These are phyloP conservation scores for Fusarium sp. DNA, from an alignment of 2,329 filamentous ascomycete genomes.

Conservation along the genomic window DNA sequence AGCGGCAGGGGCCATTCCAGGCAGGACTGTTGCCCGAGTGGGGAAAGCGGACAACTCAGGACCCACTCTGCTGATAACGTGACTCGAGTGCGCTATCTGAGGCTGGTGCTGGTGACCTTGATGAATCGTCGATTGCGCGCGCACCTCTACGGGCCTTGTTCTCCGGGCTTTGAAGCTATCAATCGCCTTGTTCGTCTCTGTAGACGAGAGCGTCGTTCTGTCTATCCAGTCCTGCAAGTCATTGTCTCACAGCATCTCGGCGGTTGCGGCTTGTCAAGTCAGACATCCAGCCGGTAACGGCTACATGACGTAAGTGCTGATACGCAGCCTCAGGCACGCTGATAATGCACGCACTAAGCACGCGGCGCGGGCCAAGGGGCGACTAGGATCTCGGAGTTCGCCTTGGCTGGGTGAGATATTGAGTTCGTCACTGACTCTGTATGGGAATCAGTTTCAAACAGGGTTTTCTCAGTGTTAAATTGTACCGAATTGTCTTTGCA, in stretches of 20 bases:
- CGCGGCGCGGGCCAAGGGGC: constrained; percentile 14
- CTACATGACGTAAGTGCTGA: constrained; percentile 28
- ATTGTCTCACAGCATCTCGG: neutral
- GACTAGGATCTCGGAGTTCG: constrained; percentile 12
- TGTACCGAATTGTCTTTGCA: neutral
- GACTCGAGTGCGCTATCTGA: constrained; percentile 33
- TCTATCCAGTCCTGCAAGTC: neutral
- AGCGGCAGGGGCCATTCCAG: constrained; percentile 38
- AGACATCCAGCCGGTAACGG: constrained; percentile 3
- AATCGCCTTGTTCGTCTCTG: neutral
- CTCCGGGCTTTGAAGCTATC: neutral
- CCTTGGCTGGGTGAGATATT: neutral
- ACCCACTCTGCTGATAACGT: constrained; percentile 39
- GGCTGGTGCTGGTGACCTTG: constrained; percentile 33
- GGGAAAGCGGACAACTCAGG: constrained; percentile 20
- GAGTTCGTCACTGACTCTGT: neutral
- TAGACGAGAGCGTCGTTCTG: neutral
- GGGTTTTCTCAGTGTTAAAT: neutral
- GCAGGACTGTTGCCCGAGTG: constrained; percentile 21
- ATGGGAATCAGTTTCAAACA: neutral
- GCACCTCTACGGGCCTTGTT: constrained; percentile 27
- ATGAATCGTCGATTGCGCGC: constrained; percentile 43
- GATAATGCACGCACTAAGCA: constrained; percentile 37
- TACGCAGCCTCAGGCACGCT: constrained; percentile 17
- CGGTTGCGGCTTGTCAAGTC: neutral